These are phyloP conservation scores for Amanita jacksonii DNA, from an alignment of 768 basidiomycete genomes.

Conservation along the genomic window DNA sequence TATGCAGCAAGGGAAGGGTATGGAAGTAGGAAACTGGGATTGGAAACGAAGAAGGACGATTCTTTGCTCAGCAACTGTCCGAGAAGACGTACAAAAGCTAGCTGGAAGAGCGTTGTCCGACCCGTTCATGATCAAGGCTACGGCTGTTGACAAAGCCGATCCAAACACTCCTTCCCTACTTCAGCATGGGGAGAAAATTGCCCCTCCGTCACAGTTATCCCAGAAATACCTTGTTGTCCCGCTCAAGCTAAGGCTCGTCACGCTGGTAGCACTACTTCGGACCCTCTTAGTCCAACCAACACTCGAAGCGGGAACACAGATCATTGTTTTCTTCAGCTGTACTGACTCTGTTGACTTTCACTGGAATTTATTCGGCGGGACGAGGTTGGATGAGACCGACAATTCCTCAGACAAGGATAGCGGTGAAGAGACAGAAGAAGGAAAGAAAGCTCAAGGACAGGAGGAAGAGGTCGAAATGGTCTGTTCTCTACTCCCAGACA, in stretches of 20 bases:
- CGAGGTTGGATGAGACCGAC: slow-evolving; percentile 47
- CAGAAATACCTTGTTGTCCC: slow-evolving; percentile 90
- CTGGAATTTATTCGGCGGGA: slow-evolving; percentile 73
- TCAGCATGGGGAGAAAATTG: slow-evolving; percentile 48
- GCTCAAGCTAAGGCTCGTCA: slow-evolving; percentile 88
- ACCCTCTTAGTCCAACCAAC: slow-evolving; percentile 60
- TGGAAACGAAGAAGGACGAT: slow-evolving; percentile 78
- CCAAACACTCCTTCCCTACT: slow-evolving; percentile 3
- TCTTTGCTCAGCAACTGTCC: slow-evolving; percentile 94
- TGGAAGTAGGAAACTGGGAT: slow-evolving; percentile 80
- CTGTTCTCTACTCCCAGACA: slow-evolving; percentile 73
- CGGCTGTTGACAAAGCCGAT: slow-evolving; percentile 29
- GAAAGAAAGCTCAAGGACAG: slow-evolving; percentile 14
- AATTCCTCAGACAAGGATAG: slow-evolving; percentile 18
- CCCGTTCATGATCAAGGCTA: slow-evolving; percentile 79
- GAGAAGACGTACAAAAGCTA: slow-evolving; percentile 89
- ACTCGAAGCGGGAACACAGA: slow-evolving; percentile 47
- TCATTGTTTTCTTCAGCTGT: slow-evolving; percentile 94
- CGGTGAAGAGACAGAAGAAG: slow-evolving; percentile 17
- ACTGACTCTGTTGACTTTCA: slow-evolving; percentile 98
- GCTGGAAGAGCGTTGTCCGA: slow-evolving; percentile 73
- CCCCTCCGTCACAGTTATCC: slow-evolving; percentile 86
- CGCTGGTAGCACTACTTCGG: slow-evolving; percentile 79
- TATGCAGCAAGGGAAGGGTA: slow-evolving; percentile 51
- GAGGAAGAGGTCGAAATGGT: slow-evolving; percentile 43